These are phyloP conservation scores for Gliomastix tumulicola DNA, from an alignment of 2,329 filamentous ascomycete genomes.

Conservation along the genomic window DNA sequence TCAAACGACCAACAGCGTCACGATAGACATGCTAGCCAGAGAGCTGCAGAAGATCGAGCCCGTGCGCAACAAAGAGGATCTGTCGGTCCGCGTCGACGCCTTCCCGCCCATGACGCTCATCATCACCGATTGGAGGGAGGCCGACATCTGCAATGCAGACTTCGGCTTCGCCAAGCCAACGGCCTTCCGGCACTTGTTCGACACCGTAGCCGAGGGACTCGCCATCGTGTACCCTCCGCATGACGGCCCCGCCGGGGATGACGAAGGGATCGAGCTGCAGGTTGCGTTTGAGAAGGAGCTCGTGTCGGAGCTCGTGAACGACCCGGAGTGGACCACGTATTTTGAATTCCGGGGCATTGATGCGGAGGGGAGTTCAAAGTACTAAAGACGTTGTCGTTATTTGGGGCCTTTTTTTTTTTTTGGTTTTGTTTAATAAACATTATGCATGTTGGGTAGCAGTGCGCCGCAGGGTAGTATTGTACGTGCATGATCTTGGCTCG, in stretches of 20 bases:
- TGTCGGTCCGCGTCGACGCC: constrained; percentile 24
- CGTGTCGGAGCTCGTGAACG: constrained; percentile 17
- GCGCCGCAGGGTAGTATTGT: no score
- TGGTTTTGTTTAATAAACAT: no score
- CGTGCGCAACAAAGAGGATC: constrained; percentile 22
- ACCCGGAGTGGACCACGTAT: constrained; percentile 24
- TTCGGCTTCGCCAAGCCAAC: constrained; percentile 26
- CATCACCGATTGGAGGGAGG: constrained; percentile 26
- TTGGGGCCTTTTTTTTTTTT: no score
- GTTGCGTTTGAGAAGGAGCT: constrained; percentile 23
- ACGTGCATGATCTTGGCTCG: no score
- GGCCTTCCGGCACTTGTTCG: constrained; percentile 21
- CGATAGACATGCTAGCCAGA: constrained; percentile 16
- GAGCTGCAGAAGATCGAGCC: constrained; percentile 18
- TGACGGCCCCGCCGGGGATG: constrained; percentile 13
- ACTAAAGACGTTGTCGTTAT: no score
- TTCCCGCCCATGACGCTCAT: constrained; percentile 25
- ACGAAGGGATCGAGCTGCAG: constrained; percentile 25
- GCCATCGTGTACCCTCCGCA: constrained; percentile 21
- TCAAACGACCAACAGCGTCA: constrained; percentile 23
- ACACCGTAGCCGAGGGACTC: constrained; percentile 16
- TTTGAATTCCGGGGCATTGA: constrained; percentile 29
- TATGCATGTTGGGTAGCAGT: no score
- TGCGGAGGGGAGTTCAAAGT: no score
- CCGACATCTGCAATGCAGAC: constrained; percentile 15